Conservation (phyloP, 192 early-diverging fungal genomes). For the Backusella circina region DNA sequence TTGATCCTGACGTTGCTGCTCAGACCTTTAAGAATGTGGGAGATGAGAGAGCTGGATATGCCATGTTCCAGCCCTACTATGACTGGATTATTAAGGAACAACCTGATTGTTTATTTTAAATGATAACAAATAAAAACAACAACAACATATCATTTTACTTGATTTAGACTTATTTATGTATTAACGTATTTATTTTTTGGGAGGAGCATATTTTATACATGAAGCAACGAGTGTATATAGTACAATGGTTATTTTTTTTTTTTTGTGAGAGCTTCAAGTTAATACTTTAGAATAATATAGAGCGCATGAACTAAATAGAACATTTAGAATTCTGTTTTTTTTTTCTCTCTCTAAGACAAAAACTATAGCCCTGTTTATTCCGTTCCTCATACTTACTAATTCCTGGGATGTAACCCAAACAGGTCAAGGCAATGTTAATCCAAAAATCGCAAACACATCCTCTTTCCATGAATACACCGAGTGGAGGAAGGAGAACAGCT, state of each 20-base stretch:
- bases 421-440: slow-evolving; percentile 59
- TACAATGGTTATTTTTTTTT: background rate
- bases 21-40: slow-evolving; percentile 15
- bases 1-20: slow-evolving; percentile 25
- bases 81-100: slow-evolving; percentile 5
- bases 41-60: slow-evolving; percentile 4
- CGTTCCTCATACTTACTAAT: slow-evolving; percentile 24
- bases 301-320: slow-evolving; percentile 12
- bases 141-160: background rate
- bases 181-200: background rate
- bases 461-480: slow-evolving; percentile 60
- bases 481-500: slow-evolving; percentile 47
- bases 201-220: background rate
- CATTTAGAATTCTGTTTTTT: background rate
- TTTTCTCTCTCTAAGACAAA: background rate
- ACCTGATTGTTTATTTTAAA: slow-evolving; percentile 14
- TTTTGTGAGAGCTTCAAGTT: background rate
- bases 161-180: background rate
- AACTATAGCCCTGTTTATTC: too few relatives aligned
- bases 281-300: slow-evolving; percentile 21
- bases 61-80: slow-evolving; percentile 33
- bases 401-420: slow-evolving; percentile 61
- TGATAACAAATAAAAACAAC: background rate
- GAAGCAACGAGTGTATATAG: background rate
- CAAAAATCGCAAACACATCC: slow-evolving; percentile 48